phyloP scores from a whole-genome alignment of 495 filamentous ascomycete genomes.

The Talaromyces ruber region DNA sequence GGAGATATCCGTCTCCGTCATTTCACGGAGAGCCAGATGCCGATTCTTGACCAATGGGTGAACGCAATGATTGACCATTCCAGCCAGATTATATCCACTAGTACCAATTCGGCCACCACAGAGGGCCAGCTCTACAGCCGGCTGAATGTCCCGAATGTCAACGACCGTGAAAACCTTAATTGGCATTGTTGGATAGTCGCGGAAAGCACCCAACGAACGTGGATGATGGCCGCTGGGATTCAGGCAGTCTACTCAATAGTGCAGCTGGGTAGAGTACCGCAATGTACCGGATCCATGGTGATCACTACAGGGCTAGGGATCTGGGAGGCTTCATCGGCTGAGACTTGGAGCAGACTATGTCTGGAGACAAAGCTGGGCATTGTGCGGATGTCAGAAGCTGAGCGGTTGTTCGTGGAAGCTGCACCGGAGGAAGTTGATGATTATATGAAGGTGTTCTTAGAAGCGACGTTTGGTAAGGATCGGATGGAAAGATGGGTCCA shows the following conservation, averaged over 20 bases:
- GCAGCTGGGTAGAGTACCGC: background rate
- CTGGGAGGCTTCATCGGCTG: conserved; percentile 24
- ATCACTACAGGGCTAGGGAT: conserved; percentile 20
- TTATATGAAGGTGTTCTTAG: conserved; percentile 13
- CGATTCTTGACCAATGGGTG: background rate
- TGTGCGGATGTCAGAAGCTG: background rate
- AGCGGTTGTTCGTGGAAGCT: background rate
- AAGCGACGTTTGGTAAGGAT: background rate
- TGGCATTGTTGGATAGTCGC: background rate
- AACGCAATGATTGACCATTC: background rate
- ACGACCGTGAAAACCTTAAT: background rate
- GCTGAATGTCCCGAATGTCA: background rate
- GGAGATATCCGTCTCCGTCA: background rate
- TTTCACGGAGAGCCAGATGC: background rate
- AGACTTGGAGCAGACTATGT: conserved; percentile 15
- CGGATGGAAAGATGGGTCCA: background rate
- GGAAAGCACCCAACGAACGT: background rate
- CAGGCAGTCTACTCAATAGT: background rate
- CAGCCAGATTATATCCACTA: background rate
- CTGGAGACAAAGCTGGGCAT: conserved; percentile 2
- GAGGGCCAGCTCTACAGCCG: background rate
- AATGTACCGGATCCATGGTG: background rate
- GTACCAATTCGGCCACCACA: background rate
- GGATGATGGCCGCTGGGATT: background rate
- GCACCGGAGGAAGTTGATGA: conserved; percentile 11